Conservation (phyloP, 2,329 filamentous ascomycete species). For the Neodidymelliopsis sp. region DNA sequence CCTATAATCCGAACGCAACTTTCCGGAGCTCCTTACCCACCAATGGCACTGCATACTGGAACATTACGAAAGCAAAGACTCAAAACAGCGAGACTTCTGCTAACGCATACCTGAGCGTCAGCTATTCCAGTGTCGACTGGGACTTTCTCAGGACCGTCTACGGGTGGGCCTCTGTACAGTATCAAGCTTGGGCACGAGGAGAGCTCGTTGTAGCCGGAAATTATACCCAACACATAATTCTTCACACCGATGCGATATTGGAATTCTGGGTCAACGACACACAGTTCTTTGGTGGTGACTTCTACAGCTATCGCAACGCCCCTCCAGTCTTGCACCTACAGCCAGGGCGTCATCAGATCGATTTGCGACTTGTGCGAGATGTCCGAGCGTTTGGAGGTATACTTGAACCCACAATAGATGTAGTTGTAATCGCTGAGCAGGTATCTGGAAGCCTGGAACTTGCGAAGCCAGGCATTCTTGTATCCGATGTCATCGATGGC, state of each 20-base stretch:
- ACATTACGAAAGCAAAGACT: constrained; percentile 44
- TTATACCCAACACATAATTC: constrained; percentile 45
- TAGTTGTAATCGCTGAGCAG: constrained; percentile 41
- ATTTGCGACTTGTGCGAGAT: constrained; percentile 63
- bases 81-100: constrained; percentile 32
- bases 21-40: constrained; percentile 60
- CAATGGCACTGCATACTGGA: constrained; percentile 62
- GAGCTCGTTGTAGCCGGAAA: constrained; percentile 51
- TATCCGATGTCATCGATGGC: constrained; percentile 61
- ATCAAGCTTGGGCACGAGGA: constrained; percentile 65
- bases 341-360: constrained; percentile 60
- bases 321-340: constrained; percentile 59
- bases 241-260: constrained; percentile 59
- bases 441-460: constrained; percentile 41
- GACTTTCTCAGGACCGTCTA: constrained; percentile 61
- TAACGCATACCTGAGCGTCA: constrained; percentile 53
- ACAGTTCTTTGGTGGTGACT: constrained; percentile 65
- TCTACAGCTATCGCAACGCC: constrained; percentile 60
- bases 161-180: constrained; percentile 66
- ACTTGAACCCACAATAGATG: constrained; percentile 55
- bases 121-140: constrained; percentile 63
- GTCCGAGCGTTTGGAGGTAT: constrained; percentile 64
- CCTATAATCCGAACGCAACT: constrained; percentile 50
- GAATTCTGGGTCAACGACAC: constrained; percentile 62
- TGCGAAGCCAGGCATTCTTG: constrained; percentile 49